Evolutionary conservation across 768 basidiomycete species (phyloP).

Genomic region (Leccinum subtestaceum): DNA sequence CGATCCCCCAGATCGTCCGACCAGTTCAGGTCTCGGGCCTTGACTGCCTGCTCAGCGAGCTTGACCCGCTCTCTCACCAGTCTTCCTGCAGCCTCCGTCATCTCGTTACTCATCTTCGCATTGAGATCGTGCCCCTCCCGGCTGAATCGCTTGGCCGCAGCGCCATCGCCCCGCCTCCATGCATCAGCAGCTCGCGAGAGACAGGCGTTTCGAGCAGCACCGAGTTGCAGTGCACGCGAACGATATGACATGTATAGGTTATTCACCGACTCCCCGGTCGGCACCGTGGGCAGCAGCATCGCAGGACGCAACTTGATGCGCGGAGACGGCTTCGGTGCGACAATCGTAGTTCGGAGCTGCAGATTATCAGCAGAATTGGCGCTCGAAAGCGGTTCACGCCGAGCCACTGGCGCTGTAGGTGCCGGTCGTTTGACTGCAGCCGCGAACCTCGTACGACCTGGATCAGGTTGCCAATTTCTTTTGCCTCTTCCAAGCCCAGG

Average conservation of each 20-base stretch:
- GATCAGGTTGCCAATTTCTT: slow-evolving; percentile 60
- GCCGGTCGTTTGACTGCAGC: slow-evolving; percentile 78
- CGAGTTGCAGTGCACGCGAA: slow-evolving; percentile 83
- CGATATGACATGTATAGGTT: slow-evolving; percentile 87
- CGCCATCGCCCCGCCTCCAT: slow-evolving; percentile 93
- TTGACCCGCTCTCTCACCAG: slow-evolving; percentile 81
- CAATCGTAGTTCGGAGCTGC: slow-evolving; percentile 63
- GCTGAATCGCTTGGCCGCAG: slow-evolving; percentile 91
- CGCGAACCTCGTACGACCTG: slow-evolving; percentile 85
- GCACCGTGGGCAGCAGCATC: slow-evolving; percentile 79
- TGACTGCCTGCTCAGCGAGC: slow-evolving; percentile 73
- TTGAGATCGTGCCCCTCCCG: slow-evolving; percentile 94
- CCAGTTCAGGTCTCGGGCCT: slow-evolving; percentile 66
- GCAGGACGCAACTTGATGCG: slow-evolving; percentile 84
- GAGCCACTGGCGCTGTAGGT: slow-evolving; percentile 30
- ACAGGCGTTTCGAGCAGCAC: slow-evolving; percentile 91
- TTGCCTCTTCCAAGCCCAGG: slow-evolving; percentile 38
- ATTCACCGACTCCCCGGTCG: slow-evolving; percentile 80
- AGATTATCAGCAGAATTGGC: slow-evolving; percentile 52
- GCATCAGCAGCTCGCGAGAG: slow-evolving; percentile 94
- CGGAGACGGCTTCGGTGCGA: slow-evolving; percentile 79
- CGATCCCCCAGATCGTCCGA: slow-evolving; percentile 85
- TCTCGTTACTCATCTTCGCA: slow-evolving; percentile 84
- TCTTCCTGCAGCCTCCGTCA: slow-evolving; percentile 77
- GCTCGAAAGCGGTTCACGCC: slow-evolving; percentile 44